Evolutionary conservation across 2,329 filamentous ascomycete genomes (phyloP), one percentile per base, ranked within the genome.

Genomic region (Aspergillus unguis): DNA sequence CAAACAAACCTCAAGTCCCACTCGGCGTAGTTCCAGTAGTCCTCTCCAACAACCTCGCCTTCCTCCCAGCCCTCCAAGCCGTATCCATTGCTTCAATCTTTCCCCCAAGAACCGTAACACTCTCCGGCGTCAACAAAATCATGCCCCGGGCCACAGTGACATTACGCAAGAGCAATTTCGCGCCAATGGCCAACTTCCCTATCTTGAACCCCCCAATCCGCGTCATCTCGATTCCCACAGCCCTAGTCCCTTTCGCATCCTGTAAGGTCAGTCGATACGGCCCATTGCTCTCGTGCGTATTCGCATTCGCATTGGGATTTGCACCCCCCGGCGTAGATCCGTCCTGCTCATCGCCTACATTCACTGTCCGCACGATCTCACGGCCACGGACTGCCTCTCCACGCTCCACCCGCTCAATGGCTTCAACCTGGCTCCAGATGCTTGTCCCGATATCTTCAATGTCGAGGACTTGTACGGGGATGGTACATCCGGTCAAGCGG

Each of bases 361-460:
- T 77, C 0, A 85, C 80, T 0, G 94, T 81, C 3, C 92, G 81
- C 17, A 97, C 84, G 29, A 99, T 84, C 68, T 96, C 88, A 7
- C 91, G 76, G 0, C 94, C 94, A 37, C 75, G 74, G n/a, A 76
- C 68, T 2, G 77, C 72, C 53, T 79, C 75, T 4, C 77, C 71
- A 9, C 75, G 72, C 61, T 82, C 79, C 2, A 81, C 67, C 6
- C 78, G 75, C 46, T 77, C 77, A 38, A 80, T 83, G 32, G 85
- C 84, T 69, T 96, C 90, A 31, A 96, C 81, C 70, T 96, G 90
- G 58, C 90, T 86, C 90, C 92, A 95, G 47, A 87, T 81, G 62
- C 87, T 90, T 48, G 82, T 80, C 2, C 85, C 81, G 23, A 97
- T 80, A 65, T 97, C 92, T 65, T 95, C 87, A 6, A 97, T 78